phyloP scores from a whole-genome alignment of 2,329 filamentous ascomycete genomes.

The Neophaeococcomyces mojaviensis region DNA sequence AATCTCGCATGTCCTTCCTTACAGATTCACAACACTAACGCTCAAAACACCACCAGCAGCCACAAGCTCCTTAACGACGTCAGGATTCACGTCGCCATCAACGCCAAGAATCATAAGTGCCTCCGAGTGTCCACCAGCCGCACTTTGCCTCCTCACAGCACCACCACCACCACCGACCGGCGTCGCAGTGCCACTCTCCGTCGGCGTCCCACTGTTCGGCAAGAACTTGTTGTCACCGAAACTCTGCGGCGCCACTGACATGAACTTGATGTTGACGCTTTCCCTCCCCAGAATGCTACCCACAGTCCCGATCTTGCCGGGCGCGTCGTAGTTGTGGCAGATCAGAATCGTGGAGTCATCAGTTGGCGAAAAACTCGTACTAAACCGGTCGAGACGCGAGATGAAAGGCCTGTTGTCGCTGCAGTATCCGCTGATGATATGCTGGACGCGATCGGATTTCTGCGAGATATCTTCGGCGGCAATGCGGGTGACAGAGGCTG shows the following conservation, averaged over 20 bases:
- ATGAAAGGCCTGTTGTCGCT: constrained; percentile 48
- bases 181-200: constrained; percentile 17
- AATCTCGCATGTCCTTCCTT: too few relatives aligned
- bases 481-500: constrained; percentile 30
- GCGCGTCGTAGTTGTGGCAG: constrained; percentile 71
- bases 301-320: constrained; percentile 75
- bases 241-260: constrained; percentile 56
- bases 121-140: constrained; percentile 37
- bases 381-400: constrained; percentile 65
- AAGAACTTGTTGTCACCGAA: constrained; percentile 8
- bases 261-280: constrained; percentile 71
- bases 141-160: constrained; percentile 18
- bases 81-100: constrained; percentile 54
- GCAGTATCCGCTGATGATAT: constrained; percentile 43
- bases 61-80: constrained; percentile 45
- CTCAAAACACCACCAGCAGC: constrained; percentile 46
- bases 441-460: constrained; percentile 32
- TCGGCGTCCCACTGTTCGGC: background rate
- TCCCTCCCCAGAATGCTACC: constrained; percentile 62
- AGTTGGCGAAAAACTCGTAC: constrained; percentile 59
- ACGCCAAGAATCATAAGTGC: constrained; percentile 77
- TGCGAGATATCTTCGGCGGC: constrained; percentile 14
- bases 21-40: constrained; percentile 45
- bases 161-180: constrained; percentile 16
- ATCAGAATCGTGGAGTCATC: constrained; percentile 64